Evolutionary conservation across 2,329 filamentous ascomycete genomes (phyloP).

Genomic region (Sporothrix luriei): DNA sequence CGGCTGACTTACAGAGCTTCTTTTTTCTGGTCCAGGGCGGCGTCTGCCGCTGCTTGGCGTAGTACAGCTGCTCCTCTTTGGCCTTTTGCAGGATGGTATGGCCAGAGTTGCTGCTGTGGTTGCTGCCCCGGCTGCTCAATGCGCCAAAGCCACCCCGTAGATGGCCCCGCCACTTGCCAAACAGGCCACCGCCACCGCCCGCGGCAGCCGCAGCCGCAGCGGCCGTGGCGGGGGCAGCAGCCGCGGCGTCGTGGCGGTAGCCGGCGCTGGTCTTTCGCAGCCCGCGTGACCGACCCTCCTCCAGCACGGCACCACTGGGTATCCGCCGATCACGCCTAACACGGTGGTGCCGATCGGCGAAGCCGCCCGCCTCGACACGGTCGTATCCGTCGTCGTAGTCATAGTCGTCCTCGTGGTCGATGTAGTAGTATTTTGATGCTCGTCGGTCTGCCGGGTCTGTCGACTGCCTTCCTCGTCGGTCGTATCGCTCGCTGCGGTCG

Average conservation of each 20-base stretch:
- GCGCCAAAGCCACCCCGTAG: slow-evolving; percentile 50
- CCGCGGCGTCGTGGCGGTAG: background rate
- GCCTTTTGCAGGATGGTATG: slow-evolving; percentile 55
- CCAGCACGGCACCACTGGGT: slow-evolving; percentile 70
- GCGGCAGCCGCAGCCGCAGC: slow-evolving; percentile 20
- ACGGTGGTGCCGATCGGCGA: slow-evolving; percentile 31
- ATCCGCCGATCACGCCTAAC: slow-evolving; percentile 53
- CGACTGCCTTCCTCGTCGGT: background rate
- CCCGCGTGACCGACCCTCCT: slow-evolving; percentile 59
- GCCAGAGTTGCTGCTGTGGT: slow-evolving; percentile 48
- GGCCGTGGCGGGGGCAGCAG: background rate
- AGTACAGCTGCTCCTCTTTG: slow-evolving; percentile 52
- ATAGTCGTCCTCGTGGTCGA: slow-evolving; percentile 17
- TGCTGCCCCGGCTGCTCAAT: slow-evolving; percentile 51
- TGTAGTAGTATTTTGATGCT: slow-evolving; percentile 21
- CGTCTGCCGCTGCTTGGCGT: slow-evolving; percentile 42
- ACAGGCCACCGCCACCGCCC: background rate
- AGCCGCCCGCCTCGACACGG: slow-evolving; percentile 30
- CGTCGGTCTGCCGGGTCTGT: slow-evolving; percentile 12
- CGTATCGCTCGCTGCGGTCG: background rate
- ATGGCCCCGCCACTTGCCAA: slow-evolving; percentile 21
- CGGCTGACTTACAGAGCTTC: slow-evolving; percentile 57
- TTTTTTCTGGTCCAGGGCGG: slow-evolving; percentile 52
- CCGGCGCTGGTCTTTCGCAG: slow-evolving; percentile 7
- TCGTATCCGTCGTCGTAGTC: slow-evolving; percentile 31